These are phyloP conservation scores for Pseudopediastrum boryanum DNA, from an alignment of 139 green algal species.

Conservation along the genomic window DNA sequence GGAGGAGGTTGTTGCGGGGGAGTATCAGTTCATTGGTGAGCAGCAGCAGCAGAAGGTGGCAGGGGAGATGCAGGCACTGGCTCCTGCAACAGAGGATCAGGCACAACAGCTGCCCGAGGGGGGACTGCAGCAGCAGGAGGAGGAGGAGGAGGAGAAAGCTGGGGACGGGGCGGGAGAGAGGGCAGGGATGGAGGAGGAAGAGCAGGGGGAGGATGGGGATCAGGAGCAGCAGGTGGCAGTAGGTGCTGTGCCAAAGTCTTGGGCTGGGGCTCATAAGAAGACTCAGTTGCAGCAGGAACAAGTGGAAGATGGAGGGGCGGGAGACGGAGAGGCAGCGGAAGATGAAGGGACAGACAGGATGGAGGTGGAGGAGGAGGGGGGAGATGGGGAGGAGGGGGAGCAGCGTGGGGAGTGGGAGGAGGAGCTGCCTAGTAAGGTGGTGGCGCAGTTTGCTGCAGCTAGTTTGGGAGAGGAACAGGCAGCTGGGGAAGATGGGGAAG, in stretches of 20 bases:
- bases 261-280: constrained; percentile 37
- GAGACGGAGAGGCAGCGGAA: neutral
- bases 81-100: constrained; percentile 92
- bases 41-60: constrained; percentile 43
- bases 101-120: constrained; percentile 43
- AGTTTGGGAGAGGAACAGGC: constrained; percentile 29
- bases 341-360: constrained; percentile 8
- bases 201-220: constrained; percentile 20
- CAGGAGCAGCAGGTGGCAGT: constrained; percentile 24
- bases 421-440: constrained; percentile 8
- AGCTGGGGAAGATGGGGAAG: constrained; percentile 28
- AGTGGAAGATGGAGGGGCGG: neutral
- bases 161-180: constrained; percentile 25
- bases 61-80: constrained; percentile 67
- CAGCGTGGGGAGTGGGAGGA: constrained; percentile 4
- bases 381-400: neutral
- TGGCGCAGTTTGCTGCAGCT: constrained; percentile 33
- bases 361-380: constrained; percentile 19
- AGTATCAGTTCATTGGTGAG: constrained; percentile 70
- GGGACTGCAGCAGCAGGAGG: constrained; percentile 34
- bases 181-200: constrained; percentile 37
- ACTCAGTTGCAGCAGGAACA: constrained; percentile 24
- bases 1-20: constrained; percentile 35
- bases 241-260: constrained; percentile 20
- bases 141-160: constrained; percentile 14